Percentiles rank a stretch among this genome's conserved stretches.
These are phyloP conservation scores for Boletus tylopilopsis DNA, from an alignment of 768 basidiomycete species.

Conservation along the genomic window DNA sequence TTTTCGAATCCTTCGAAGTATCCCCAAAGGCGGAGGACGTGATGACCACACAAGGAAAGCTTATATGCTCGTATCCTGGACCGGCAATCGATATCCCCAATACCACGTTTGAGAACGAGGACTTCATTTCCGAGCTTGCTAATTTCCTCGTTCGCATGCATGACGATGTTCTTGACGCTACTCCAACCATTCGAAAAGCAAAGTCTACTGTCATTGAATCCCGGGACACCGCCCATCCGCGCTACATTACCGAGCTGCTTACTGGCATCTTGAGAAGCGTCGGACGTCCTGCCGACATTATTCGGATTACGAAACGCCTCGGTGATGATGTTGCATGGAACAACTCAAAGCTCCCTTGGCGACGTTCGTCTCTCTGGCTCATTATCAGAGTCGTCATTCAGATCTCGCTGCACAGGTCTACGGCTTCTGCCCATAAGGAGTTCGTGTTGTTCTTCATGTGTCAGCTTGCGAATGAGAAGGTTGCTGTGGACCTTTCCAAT, in stretches of 20 bases:
- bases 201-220: neutral
- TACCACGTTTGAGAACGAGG: conserved; percentile 23
- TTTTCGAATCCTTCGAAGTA: conserved; percentile 35
- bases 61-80: conserved; percentile 42
- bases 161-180: conserved; percentile 25
- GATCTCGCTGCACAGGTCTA: conserved; percentile 19
- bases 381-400: conserved; percentile 33
- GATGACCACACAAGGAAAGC: conserved; percentile 37
- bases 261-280: conserved; percentile 40
- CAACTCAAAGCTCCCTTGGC: conserved; percentile 28
- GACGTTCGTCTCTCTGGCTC: conserved; percentile 37
- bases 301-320: conserved; percentile 30
- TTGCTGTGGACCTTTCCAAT: conserved; percentile 8
- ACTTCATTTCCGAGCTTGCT: conserved; percentile 35
- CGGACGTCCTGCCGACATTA: conserved; percentile 13
- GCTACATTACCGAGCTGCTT: conserved; percentile 45
- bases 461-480: conserved; percentile 20
- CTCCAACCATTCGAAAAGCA: too few species aligned
- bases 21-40: conserved; percentile 33
- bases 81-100: conserved; percentile 37
- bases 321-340: conserved; percentile 26
- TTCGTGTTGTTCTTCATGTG: conserved; percentile 45
- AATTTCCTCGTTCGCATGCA: conserved; percentile 36
- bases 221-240: conserved; percentile 31
- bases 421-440: conserved; percentile 37